Evolutionary conservation across 176 grass and related monocot species (phyloP).

Genomic region (Eragrostis nindensis): DNA sequence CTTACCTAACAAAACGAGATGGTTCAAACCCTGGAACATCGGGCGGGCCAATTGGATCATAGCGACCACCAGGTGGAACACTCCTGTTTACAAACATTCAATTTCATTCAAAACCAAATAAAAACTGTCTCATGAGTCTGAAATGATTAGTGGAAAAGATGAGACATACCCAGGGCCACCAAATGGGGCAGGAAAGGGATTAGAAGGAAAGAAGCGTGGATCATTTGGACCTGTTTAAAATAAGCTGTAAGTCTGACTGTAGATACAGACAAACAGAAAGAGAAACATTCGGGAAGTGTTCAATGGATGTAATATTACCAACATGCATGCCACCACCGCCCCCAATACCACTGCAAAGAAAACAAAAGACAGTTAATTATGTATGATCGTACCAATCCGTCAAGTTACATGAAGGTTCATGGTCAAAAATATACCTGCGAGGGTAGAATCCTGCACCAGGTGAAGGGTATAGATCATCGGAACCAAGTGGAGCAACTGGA

Average conservation of each 20-base stretch:
- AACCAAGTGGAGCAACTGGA: slow-evolving; percentile 57
- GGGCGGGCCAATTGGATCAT: slow-evolving; percentile 82
- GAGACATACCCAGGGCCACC: slow-evolving; percentile 58
- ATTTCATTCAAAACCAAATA: slow-evolving; percentile 24
- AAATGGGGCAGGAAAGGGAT: slow-evolving; percentile 42
- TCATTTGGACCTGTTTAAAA: slow-evolving; percentile 71
- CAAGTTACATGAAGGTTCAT: slow-evolving; percentile 13
- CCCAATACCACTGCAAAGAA: slow-evolving; percentile 63
- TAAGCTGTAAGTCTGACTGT: background rate
- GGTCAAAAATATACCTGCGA: slow-evolving; percentile 57
- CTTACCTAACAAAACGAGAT: slow-evolving; percentile 77
- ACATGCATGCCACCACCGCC: slow-evolving; percentile 75
- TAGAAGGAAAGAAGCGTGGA: slow-evolving; percentile 81
- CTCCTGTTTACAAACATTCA: slow-evolving; percentile 55
- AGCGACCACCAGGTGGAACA: slow-evolving; percentile 61
- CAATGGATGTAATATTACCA: slow-evolving; percentile 53
- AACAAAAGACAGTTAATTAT: background rate
- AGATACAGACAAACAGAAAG: slow-evolving; percentile 23
- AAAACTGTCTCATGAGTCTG: background rate
- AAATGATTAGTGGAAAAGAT: slow-evolving; percentile 1
- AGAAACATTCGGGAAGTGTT: background rate
- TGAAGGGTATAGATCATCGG: slow-evolving; percentile 76
- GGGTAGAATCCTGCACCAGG: slow-evolving; percentile 84
- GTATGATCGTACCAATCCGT: background rate
- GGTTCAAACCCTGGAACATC: slow-evolving; percentile 91